Percentiles rank a stretch among this genome's conserved stretches.
Conservation (phyloP, 1,139 yeast species). For the Pichia sp. region DNA sequence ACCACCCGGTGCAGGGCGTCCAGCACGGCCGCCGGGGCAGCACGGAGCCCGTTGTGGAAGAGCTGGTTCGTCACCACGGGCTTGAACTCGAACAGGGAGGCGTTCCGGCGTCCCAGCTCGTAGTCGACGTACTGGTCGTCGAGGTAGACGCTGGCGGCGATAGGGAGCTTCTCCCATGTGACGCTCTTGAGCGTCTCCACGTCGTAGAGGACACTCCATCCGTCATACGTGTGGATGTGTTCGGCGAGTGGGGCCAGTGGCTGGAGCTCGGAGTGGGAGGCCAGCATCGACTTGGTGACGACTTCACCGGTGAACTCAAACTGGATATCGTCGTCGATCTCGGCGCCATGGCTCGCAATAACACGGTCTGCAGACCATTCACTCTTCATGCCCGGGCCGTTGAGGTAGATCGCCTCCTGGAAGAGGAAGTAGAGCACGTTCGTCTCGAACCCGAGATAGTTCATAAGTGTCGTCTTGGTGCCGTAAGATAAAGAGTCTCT, state of each 20-base stretch:
- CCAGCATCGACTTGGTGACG: constrained; percentile 51
- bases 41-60: constrained; percentile 52
- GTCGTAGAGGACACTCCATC: constrained; percentile 47
- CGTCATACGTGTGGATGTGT: constrained; percentile 39
- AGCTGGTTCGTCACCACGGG: constrained; percentile 47
- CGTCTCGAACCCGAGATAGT: constrained; percentile 45
- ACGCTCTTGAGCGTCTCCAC: constrained; percentile 30
- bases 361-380: constrained; percentile 51
- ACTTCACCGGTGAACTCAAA: constrained; percentile 58
- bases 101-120: constrained; percentile 37
- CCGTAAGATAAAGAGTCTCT: constrained; percentile 35
- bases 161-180: constrained; percentile 38
- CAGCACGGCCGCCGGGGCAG: constrained; percentile 39
- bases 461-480: constrained; percentile 36
- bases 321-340: constrained; percentile 20
- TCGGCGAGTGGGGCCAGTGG: constrained; percentile 31
- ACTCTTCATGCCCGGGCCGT: constrained; percentile 36
- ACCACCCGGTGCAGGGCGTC: constrained; percentile 41
- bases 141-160: constrained; percentile 50
- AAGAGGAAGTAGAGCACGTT: constrained; percentile 53
- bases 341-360: not conserved
- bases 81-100: constrained; percentile 36
- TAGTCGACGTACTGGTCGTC: constrained; percentile 58
- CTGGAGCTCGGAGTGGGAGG: constrained; percentile 45
- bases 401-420: constrained; percentile 58